Conservation (phyloP, 768 basidiomycete genomes). For the Rhodotorula kratochvilovae region DNA sequence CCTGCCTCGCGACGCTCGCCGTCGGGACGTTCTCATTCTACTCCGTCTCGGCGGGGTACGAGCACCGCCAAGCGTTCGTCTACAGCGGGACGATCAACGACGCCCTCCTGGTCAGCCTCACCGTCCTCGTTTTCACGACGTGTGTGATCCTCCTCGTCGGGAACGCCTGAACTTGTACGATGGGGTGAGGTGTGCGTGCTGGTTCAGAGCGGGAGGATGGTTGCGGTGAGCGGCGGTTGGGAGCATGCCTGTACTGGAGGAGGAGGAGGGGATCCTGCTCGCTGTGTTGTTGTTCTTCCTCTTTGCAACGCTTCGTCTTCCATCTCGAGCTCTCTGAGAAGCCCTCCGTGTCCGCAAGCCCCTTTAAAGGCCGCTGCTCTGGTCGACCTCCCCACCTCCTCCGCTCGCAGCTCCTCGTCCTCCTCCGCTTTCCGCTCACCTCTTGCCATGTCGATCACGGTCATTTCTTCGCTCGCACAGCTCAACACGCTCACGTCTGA, state of each 20-base stretch:
- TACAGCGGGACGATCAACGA: slow-evolving; percentile 19
- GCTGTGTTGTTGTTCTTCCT: too few species aligned
- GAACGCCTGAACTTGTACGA: not conserved
- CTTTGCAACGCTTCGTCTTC: too few species aligned
- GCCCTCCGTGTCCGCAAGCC: too few species aligned
- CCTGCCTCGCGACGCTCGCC: not conserved
- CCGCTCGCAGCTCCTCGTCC: not conserved
- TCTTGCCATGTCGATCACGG: slow-evolving; percentile 19
- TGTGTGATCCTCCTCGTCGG: slow-evolving; percentile 29
- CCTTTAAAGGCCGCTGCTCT: too few species aligned
- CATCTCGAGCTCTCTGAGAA: too few species aligned
- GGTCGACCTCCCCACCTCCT: too few species aligned
- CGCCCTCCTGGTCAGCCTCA: slow-evolving; percentile 7
- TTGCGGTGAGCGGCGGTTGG: too few species aligned
- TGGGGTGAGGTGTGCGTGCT: too few species aligned
- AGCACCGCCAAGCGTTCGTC: slow-evolving; percentile 19
- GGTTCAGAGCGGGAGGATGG: too few species aligned
- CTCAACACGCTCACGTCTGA: slow-evolving; percentile 13
- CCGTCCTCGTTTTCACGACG: slow-evolving; percentile 3
- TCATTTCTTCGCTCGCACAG: slow-evolving; percentile 5
- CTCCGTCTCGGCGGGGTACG: not conserved
- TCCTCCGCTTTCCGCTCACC: not conserved
- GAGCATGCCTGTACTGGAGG: too few species aligned
- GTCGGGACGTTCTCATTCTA: slow-evolving; percentile 2
- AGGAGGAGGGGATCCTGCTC: too few species aligned